Evolutionary conservation across 1,284 basidiomycete genomes (phyloP), one percentile per base, ranked within the genome.

Genomic region (Dichomitus squalens): DNA sequence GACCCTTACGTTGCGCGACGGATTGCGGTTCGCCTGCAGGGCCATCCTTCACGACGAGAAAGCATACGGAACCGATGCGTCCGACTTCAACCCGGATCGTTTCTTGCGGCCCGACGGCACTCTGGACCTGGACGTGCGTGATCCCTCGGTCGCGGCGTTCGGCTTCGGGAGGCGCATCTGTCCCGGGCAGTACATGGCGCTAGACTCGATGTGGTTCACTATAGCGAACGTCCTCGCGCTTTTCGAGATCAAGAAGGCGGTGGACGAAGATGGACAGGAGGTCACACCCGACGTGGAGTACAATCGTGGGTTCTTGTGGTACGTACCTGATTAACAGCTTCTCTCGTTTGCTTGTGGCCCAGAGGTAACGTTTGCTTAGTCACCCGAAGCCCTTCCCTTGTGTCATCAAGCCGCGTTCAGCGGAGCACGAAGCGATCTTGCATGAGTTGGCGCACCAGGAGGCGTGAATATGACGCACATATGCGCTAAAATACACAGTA

Each of bases 141-240:
- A 61, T 34, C 73, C 74, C 8, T 51, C 59, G 16, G 58, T 36
- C 0, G 55, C 59, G 2, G 62, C 59, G 14, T 69, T 69, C 46
- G 68, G 66, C 7, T 67, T 64, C 48, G 68, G 68, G 7, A 40
- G 66, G 7, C 53, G 68, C 18, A 65, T 64, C 33, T 68, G 67
- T 40, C 66, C 65, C 3, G 68, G 67, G 20, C 41, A 59, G 20
- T 59, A 55, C 44, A 57, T 70, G 49, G 61, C 66, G 11, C 11
- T 57, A 38, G 61, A 63, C 34, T 57, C 63, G 9, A 53, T 64
- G 33, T 67, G 64, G 64, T 35, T 62, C 47, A 40, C 58, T 3
- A 59, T 64, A 35, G 62, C 61, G 8, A 40, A 41, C 35, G 47
- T 65, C 31, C 58, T 66, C 29, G 34, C 52, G 7, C 16, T 59